These are phyloP conservation scores for Scheffersomyces quercinus DNA, from an alignment of 1,139 yeast genomes.

Conservation along the genomic window DNA sequence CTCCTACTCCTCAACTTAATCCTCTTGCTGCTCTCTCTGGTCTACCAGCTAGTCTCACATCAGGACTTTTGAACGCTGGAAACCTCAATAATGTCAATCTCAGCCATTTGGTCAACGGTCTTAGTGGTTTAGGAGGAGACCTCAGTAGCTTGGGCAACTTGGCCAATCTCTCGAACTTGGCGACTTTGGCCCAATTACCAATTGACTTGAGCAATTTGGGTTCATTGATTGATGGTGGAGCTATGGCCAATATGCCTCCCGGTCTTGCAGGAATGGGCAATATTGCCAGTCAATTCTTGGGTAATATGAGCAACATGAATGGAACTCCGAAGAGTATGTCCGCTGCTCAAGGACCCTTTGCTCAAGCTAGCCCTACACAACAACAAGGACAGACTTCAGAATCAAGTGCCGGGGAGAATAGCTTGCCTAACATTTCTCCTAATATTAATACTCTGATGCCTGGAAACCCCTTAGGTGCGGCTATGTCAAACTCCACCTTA, in stretches of 20 bases:
- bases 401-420: neutral
- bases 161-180: conserved; percentile 43
- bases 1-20: conserved; percentile 1
- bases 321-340: neutral
- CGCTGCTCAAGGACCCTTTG: neutral
- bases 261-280: neutral
- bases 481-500: conserved; percentile 29
- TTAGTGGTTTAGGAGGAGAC: conserved; percentile 38
- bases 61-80: conserved; percentile 39
- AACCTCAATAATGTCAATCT: conserved; percentile 46
- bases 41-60: conserved; percentile 1
- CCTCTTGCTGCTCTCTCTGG: conserved; percentile 1
- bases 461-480: conserved; percentile 16
- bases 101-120: conserved; percentile 46
- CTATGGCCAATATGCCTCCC: neutral
- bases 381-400: neutral
- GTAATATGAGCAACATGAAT: conserved; percentile 1
- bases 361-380: neutral
- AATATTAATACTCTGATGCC: conserved; percentile 21
- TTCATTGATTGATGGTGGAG: conserved; percentile 22
- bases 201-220: conserved; percentile 42
- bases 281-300: conserved; percentile 1
- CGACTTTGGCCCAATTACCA: conserved; percentile 47
- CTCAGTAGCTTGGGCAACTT: conserved; percentile 38
- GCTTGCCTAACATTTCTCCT: conserved; percentile 30